Base-by-base conservation (phyloP, 169 alveolate species). In the Perkinsus chesapeaki region DNA sequence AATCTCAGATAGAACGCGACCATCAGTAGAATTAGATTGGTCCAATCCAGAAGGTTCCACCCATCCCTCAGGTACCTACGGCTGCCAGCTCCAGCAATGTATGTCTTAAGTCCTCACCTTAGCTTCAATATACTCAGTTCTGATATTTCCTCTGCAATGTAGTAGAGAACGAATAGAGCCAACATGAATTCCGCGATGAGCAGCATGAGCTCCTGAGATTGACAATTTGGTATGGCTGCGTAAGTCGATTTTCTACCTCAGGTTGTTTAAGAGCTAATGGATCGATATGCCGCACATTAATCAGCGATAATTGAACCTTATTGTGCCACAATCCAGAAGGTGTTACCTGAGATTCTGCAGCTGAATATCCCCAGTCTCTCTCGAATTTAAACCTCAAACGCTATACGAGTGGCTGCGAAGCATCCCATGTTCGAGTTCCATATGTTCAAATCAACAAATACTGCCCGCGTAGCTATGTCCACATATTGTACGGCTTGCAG, bases 391-490 rank as follows among this genome's bases (percentile, higher is more conserved):
- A 91, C 60, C 48, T 91, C 93, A 39, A 91, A 91, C 73, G 37
- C 93, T n/a, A 91, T 36, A 37, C 60, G 47, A 38, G 73, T 91
- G 9, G 93, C 93, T 39, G 82, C 93, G 39, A 39, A 91, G 48
- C 60, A 91, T 0, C 73, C 93, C 19, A 91, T 3, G 37, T 91
- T 91, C 39, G 60, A 47, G 93, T 39, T 91, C 73, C 60, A 91
- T 38, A 91, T 73, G 93, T 91, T 91, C 39, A 91, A 91, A 34
- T 91, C 93, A 39, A 91, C 60, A 39, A 91, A 91, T 39, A 91
- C 20, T 3, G 93, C 93, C 23, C 93, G 34, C 19, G 93, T 91
- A 3, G 93, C 93, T 39, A 91, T 39, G 73, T 91, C 93, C 38
- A 91, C n/a, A 23, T 91, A 91, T 5, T 60, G 82, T 16, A 34